A percentile compares a stretch with the other conserved stretches of the same genome.
phyloP scores from a whole-genome alignment of 2,329 filamentous ascomycete species.

The Nemania sp. region DNA sequence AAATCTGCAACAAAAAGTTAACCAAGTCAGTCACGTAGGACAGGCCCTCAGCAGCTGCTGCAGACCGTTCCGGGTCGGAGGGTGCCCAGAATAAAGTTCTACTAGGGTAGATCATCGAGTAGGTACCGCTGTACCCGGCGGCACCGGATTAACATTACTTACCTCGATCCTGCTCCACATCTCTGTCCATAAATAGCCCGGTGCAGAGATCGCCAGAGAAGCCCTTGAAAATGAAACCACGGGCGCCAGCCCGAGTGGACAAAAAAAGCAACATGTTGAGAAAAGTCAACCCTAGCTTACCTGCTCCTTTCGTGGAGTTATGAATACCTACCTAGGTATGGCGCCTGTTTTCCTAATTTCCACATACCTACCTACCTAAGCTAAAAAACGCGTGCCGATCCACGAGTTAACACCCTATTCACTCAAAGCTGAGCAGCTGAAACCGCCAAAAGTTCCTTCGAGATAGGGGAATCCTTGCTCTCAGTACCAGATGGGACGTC shows the following conservation, averaged over 20 bases:
- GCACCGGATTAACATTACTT: constrained; percentile 12
- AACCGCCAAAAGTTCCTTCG: not conserved
- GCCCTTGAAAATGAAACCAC: not conserved
- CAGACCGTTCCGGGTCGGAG: too few species aligned
- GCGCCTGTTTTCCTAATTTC: not conserved
- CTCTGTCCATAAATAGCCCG: constrained; percentile 11
- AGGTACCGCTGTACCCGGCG: not conserved
- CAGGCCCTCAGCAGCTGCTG: too few species aligned
- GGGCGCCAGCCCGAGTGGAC: not conserved
- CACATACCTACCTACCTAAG: too few species aligned
- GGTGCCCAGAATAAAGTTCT: too few species aligned
- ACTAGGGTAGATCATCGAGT: too few species aligned
- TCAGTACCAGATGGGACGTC: not conserved
- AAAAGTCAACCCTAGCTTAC: not conserved
- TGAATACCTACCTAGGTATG: not conserved
- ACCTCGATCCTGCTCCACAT: constrained; percentile 1
- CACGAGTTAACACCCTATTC: not conserved
- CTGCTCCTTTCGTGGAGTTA: not conserved
- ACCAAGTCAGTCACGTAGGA: too few species aligned
- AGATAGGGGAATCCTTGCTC: not conserved
- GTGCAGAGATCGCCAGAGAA: constrained; percentile 7
- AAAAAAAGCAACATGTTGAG: too few species aligned
- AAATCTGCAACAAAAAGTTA: too few species aligned
- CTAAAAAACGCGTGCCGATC: not conserved
- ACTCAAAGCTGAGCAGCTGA: not conserved